Conservation (phyloP, 2,329 filamentous ascomycete species). For the Clonostachys rhizophaga region DNA sequence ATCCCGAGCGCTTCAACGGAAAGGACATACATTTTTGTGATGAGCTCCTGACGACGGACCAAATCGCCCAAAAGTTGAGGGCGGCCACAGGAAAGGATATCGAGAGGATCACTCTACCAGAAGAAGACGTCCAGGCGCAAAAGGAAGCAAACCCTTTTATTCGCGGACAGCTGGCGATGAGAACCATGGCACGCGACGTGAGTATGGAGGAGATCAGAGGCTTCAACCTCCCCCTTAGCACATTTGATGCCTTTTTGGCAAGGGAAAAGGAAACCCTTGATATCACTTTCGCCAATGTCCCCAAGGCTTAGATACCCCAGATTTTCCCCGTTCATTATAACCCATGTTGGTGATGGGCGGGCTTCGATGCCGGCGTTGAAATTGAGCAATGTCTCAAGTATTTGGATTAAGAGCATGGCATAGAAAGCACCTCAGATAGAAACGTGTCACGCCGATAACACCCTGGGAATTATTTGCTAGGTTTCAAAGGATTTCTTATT, state of each 20-base stretch:
- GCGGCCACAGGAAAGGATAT: conserved; percentile 25
- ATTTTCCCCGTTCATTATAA: no score
- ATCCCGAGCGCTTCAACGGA: conserved; percentile 31
- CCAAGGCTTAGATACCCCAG: no score
- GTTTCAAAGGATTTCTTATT: no score
- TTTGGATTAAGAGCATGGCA: no score
- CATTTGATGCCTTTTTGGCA: conserved; percentile 34
- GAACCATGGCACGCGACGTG: conserved; percentile 10
- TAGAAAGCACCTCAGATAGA: no score
- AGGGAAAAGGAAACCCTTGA: conserved; percentile 25
- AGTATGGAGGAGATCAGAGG: conserved; percentile 23
- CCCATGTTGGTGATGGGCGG: no score
- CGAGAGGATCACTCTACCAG: conserved; percentile 26
- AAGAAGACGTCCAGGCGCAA: conserved; percentile 30
- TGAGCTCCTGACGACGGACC: conserved; percentile 26
- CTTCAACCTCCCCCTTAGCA: conserved; percentile 34
- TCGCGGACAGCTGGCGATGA: conserved; percentile 24
- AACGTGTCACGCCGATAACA: no score
- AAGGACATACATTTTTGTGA: conserved; percentile 32
- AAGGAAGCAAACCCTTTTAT: conserved; percentile 29
- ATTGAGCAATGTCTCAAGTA: no score
- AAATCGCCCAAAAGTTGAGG: conserved; percentile 28
- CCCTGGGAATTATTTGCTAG: no score
- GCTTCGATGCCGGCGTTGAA: no score
- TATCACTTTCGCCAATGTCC: conserved; percentile 9